Percentiles rank a stretch among this genome's conserved stretches.
phyloP scores from a whole-genome alignment of 352 stramenopile genomes.

The Globisporangium parvum region DNA sequence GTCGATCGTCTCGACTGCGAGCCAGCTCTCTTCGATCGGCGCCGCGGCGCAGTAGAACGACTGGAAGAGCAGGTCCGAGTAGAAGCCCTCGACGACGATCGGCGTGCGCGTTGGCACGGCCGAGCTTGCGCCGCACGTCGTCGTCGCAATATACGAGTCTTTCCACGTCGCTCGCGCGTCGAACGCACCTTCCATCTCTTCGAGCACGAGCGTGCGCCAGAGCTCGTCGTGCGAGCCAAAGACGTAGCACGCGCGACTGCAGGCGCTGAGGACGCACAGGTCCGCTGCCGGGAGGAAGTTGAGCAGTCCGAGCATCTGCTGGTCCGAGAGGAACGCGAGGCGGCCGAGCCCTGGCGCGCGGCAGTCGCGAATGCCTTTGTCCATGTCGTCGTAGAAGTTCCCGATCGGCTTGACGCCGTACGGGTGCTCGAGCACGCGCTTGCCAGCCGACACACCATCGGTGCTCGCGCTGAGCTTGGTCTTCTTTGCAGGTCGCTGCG shows the following conservation, averaged over 20 bases:
- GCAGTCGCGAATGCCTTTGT: slow-evolving; percentile 57
- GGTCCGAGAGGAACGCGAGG: slow-evolving; percentile 53
- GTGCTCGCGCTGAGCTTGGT: background rate
- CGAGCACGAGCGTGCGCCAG: slow-evolving; percentile 73
- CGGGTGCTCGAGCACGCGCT: slow-evolving; percentile 41
- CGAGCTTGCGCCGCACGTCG: slow-evolving; percentile 20
- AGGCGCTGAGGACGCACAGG: slow-evolving; percentile 33
- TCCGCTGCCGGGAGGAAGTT: slow-evolving; percentile 45
- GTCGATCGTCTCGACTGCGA: slow-evolving; percentile 68
- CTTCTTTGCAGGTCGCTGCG: slow-evolving; percentile 9
- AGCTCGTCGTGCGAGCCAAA: slow-evolving; percentile 76
- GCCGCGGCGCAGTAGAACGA: slow-evolving; percentile 73
- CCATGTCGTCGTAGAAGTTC: slow-evolving; percentile 68
- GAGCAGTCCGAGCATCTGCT: slow-evolving; percentile 56
- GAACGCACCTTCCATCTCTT: slow-evolving; percentile 69
- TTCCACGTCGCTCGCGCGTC: slow-evolving; percentile 51
- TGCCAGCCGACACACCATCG: background rate
- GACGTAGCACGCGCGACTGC: slow-evolving; percentile 64
- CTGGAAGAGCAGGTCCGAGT: slow-evolving; percentile 86
- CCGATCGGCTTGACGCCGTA: slow-evolving; percentile 80
- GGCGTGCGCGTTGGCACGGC: slow-evolving; percentile 8
- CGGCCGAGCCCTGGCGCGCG: slow-evolving; percentile 47
- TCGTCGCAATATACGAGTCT: slow-evolving; percentile 61
- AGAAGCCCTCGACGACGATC: slow-evolving; percentile 62
- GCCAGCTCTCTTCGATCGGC: slow-evolving; percentile 58